These are phyloP conservation scores for Diplodia intermedia DNA, from an alignment of 2,329 filamentous ascomycete species.

Conservation along the genomic window DNA sequence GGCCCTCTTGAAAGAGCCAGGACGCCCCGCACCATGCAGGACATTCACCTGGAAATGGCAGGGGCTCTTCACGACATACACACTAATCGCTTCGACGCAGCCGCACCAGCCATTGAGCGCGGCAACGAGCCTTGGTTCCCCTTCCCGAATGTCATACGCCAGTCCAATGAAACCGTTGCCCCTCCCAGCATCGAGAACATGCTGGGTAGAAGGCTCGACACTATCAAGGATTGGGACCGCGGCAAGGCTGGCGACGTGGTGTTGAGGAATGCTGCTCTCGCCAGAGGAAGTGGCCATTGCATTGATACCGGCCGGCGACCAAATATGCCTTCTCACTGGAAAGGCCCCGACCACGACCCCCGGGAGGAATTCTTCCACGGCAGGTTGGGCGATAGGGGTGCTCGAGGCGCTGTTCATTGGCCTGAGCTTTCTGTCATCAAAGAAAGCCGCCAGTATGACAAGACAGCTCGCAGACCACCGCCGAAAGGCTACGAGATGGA, in stretches of 20 bases:
- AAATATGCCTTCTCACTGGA: not conserved
- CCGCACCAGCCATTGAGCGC: not conserved
- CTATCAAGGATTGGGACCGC: slow-evolving; percentile 17
- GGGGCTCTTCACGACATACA: slow-evolving; percentile 16
- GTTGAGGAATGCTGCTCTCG: not conserved
- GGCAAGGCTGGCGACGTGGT: slow-evolving; percentile 7
- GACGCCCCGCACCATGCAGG: slow-evolving; percentile 3
- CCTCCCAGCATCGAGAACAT: not conserved
- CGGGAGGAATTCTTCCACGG: slow-evolving; percentile 3
- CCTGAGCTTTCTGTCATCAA: slow-evolving; percentile 18
- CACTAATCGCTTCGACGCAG: slow-evolving; percentile 4
- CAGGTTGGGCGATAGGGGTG: slow-evolving; percentile 5
- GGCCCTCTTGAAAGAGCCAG: not conserved
- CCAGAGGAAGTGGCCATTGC: not conserved
- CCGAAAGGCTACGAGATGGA: slow-evolving; percentile 17
- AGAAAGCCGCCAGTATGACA: slow-evolving; percentile 17
- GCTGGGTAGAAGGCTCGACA: slow-evolving; percentile 9
- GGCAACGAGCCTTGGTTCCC: slow-evolving; percentile 30
- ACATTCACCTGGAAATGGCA: slow-evolving; percentile 15
- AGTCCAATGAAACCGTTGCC: slow-evolving; percentile 7
- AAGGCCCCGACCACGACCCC: not conserved
- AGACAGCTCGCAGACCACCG: slow-evolving; percentile 17
- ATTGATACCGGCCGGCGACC: not conserved
- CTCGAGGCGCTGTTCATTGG: slow-evolving; percentile 14
- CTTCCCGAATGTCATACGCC: slow-evolving; percentile 25